Evolutionary conservation across 164 flowering plant species (phyloP).

Genomic region (Vitis rotundifolia): DNA sequence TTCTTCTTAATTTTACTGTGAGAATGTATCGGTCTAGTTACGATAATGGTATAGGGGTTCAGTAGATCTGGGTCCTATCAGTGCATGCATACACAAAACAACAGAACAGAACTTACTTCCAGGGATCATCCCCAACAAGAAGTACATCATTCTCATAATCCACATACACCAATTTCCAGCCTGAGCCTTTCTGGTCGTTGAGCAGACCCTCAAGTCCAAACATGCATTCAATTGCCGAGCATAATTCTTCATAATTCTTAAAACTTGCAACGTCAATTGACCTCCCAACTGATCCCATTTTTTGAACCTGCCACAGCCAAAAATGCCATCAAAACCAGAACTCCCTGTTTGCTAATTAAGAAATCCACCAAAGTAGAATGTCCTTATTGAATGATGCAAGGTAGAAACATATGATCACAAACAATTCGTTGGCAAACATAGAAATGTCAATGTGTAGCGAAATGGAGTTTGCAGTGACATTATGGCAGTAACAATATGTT

Average conservation of each 20-base stretch:
- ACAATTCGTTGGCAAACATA: not conserved
- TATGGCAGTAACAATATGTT: not conserved
- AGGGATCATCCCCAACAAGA: slow-evolving; percentile 99
- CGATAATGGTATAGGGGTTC: no score
- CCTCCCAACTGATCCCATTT: slow-evolving; percentile 97
- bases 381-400: not conserved
- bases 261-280: slow-evolving; percentile 87
- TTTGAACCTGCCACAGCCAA: slow-evolving; percentile 69
- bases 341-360: no score
- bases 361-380: not conserved
- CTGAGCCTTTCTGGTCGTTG: slow-evolving; percentile 67
- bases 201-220: slow-evolving; percentile 90
- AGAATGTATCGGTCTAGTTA: no score
- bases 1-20: no score
- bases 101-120: slow-evolving; percentile 79
- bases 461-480: not conserved
- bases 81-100: not conserved
- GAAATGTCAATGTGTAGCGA: not conserved
- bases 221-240: slow-evolving; percentile 83
- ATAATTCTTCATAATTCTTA: slow-evolving; percentile 73
- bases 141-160: slow-evolving; percentile 96
- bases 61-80: not conserved
- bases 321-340: not conserved
- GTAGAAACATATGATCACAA: not conserved
- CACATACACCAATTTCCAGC: slow-evolving; percentile 91